Base-by-base conservation (phyloP, 2,329 filamentous ascomycete species). In the Aspergillus jensenii region DNA sequence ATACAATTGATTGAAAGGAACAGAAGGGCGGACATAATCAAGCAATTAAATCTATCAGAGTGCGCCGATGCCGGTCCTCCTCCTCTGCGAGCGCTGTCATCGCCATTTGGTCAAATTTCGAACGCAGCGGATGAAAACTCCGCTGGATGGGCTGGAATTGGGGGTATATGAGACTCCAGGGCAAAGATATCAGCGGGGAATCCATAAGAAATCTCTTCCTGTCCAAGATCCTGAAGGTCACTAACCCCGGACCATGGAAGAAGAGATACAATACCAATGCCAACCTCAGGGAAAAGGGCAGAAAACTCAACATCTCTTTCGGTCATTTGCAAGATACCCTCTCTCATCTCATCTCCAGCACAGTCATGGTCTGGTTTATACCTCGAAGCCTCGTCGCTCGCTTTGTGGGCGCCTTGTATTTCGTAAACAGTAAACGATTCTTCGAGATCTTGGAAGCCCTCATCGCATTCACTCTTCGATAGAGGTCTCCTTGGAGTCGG, bases 401-500 rank as follows among this genome's bases (percentile, higher is more conserved):
- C 25, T 4, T 47, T 12, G n/a, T 44, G 37, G 12, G n/a, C 23
- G 14, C 23, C 17, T 9, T 11, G 9, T 27, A 41, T 47, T 47
- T 54, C 52, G 19, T 47, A 33, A 23, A 31, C 39, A 11, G 7
- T 9, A 4, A n/a, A 31, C 17, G 40, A 9, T 15, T 21, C 25
- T 23, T 52, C 48, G 3, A 37, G 27, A 12, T 27, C 35, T 8
- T 35, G 41, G 12, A 46, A 44, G 14, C 17, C n/a, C 14, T 31
- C 44, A 15, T 52, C 41, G n/a, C 23, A 25, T 5, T 47, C 48
- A 31, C 7, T 8, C 17, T 39, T 21, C 27, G 25, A 9, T 23
- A 56, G 27, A 19, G 47, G 39, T 52, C 41, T 37, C 25, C 48
- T 40, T 15, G 54, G 54, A 27, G 27, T 19, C 2, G 54, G 54